Percentiles rank a stretch among this genome's conserved stretches.
Conservation (phyloP, 2,329 filamentous ascomycete species). For the Nectriaceae sp. region DNA sequence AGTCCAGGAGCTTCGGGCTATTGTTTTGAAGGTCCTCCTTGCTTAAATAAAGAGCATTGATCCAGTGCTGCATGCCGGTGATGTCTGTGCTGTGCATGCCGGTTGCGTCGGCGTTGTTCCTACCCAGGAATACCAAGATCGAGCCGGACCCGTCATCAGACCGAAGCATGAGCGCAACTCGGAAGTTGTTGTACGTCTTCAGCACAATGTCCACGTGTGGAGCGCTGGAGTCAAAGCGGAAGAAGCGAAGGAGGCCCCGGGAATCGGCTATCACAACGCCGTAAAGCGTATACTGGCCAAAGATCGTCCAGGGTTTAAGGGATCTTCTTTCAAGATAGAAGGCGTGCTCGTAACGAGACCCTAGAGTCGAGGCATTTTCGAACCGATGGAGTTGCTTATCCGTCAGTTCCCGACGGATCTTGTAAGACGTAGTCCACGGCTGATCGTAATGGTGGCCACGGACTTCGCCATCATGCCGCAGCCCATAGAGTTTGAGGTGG, state of each 20-base stretch:
- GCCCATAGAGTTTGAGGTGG: too few species aligned
- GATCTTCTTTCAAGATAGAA: slow-evolving; percentile 2
- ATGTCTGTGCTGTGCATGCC: too few species aligned
- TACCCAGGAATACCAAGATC: not conserved
- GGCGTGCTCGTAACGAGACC: slow-evolving; percentile 5
- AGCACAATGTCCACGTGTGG: slow-evolving; percentile 3
- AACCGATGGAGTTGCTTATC: too few species aligned
- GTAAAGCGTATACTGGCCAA: not conserved
- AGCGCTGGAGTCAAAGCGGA: not conserved
- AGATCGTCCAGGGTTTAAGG: slow-evolving; percentile 4
- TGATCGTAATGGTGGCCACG: too few species aligned
- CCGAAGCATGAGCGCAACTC: not conserved
- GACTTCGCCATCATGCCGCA: too few species aligned
- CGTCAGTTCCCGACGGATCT: too few species aligned
- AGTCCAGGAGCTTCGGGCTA: slow-evolving; percentile 3
- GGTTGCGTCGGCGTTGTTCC: not conserved
- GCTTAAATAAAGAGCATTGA: slow-evolving; percentile 1
- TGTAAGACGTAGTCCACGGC: too few species aligned
- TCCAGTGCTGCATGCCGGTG: not conserved
- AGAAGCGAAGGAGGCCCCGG: slow-evolving; percentile 2
- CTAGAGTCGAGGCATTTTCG: too few species aligned
- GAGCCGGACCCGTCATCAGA: not conserved
- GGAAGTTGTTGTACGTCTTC: slow-evolving; percentile 3
- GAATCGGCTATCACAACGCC: slow-evolving; percentile 4
- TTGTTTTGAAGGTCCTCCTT: not conserved